Evolutionary conservation across 2,329 filamentous ascomycete species (phyloP), one percentile per base, ranked within the genome.

Genomic region (Raffaelea arxii): DNA sequence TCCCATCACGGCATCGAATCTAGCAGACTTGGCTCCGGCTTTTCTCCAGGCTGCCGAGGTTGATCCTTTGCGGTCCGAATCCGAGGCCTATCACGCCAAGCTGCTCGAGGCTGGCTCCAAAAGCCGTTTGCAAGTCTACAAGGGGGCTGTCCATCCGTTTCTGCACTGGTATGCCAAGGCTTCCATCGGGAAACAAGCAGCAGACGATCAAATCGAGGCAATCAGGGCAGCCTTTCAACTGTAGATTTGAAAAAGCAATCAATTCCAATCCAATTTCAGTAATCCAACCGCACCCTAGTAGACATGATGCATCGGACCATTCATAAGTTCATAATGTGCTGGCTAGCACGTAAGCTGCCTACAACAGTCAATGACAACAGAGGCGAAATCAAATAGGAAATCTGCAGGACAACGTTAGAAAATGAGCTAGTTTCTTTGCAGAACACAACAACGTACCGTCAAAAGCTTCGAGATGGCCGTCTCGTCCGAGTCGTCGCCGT

Each of bases 401-500:
- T 56, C 62, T 65, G 41, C 4, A 11, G 24, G 19, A 22, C n/a
- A n/a, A n/a, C n/a, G 25, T 25, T 30, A 22, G 39, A 12, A 41
- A 25, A 25, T 18, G 9, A 21, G 6, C 9, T 21, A 22, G 4
- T 23, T 40, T 40, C 37, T 4, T 5, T 12, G 6, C 39, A 41
- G n/a, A 7, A n/a, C 12, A 16, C 12, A 6, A 18, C n/a, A n/a
- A 61, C 63, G 53, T 36, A 68, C 67, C 4, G 64, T 66, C 16
- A 72, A 55, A 5, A 72, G 54, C 52, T 68, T 69, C 2, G 65
- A 59, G 49, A 72, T 69, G 44, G 60, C 60, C n/a, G 63, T 59
- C 53, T 70, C 66, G 10, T 66, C 64, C 19, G 63, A 60, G 25
- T 63, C 60, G 2, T 59, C 59, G 1, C 60, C 63, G 32, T 64